Evolutionary conservation across 2,329 filamentous ascomycete species (phyloP), one percentile per base, ranked within the genome.

Genomic region (Talaromyces islandicus): DNA sequence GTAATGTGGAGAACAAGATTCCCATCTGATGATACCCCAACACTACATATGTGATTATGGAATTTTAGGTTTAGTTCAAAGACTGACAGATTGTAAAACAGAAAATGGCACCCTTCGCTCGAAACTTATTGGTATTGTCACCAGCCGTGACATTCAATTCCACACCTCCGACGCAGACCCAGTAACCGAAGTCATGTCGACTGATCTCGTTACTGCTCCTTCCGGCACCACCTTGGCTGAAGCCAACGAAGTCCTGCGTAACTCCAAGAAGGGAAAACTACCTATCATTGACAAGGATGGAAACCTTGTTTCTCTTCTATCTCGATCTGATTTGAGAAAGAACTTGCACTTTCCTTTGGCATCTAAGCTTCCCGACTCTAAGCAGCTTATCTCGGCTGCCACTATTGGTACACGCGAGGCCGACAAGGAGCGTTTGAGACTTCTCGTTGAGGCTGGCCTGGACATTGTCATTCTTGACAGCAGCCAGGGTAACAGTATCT

Each of bases 221-320:
- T 81, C 88, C 67, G 93, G 93, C 60, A 90, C 96, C 66, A 91
- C 87, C 60, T 85, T 99, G 41, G 76, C 83, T 66, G 92, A 97
- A 78, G 94, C 94, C 72, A 99, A 99, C 81, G 86, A 87, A 68
- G 93, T 97, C 66, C 87, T 99, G 57, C 89, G 91, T 73, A 87
- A 90, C 80, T 97, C 93, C 63, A 97, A 96, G 86, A 99, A 99
- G 85, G 94, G 94, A 79, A 97, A 97, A 83, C 86, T 97, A 62
- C 92, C 92, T 63, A 96, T 96, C 63, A 88, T 96, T 55, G 92
- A 97, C 77, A 81, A 86, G 71, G 79, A 87, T 56, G 88, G 88
- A 73, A 95, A 96, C 80, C 84, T 96, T 54, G 86, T 96, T 64
- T 96, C 94, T 67, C 89, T 96, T 82, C 88, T 97, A 74, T 92